Percentiles rank a stretch among this genome's conserved stretches.
Conservation (phyloP, 2,329 filamentous ascomycete species). For the Grosmannia clavigera region DNA sequence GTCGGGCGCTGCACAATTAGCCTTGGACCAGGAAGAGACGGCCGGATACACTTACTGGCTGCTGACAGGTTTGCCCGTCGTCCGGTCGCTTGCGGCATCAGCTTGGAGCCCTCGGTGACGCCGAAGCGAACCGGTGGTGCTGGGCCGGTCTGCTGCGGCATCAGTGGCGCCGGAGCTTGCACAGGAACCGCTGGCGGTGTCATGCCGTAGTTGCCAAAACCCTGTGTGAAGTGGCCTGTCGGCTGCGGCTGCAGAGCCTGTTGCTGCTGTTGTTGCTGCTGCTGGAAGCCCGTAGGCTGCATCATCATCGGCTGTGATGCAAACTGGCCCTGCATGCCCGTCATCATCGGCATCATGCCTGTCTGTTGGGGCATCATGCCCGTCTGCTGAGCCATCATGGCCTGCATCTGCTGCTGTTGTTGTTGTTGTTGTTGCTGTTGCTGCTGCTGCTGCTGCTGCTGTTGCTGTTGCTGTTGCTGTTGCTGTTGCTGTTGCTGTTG, state of each 20-base stretch:
- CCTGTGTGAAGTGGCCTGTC: constrained; percentile 48
- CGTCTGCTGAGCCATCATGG: constrained; percentile 19
- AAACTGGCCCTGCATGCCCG: constrained; percentile 18
- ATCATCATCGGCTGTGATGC: constrained; percentile 30
- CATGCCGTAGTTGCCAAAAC: constrained; percentile 24
- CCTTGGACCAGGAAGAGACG: neutral
- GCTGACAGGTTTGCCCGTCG: constrained; percentile 80
- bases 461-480: constrained; percentile 26
- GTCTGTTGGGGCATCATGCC: constrained; percentile 28
- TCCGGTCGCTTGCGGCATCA: constrained; percentile 78
- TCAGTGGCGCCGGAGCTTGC: constrained; percentile 46
- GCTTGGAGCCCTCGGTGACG: constrained; percentile 54
- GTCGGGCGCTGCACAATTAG: constrained; percentile 16
- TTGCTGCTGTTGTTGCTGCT: constrained; percentile 33
- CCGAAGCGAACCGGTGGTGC: constrained; percentile 84
- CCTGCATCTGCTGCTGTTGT: constrained; percentile 25
- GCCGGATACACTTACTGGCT: constrained; percentile 61
- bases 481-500: constrained; percentile 34
- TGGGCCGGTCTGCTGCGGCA: constrained; percentile 73
- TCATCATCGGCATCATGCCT: constrained; percentile 37
- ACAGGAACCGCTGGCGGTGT: constrained; percentile 40
- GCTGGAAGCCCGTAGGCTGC: constrained; percentile 51
- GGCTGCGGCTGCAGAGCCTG: constrained; percentile 62
- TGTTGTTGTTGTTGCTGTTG: constrained; percentile 20
- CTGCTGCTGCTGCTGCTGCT: constrained; percentile 46